Conservation (phyloP, 2,329 filamentous ascomycete species). For the Ascosphaera acerosa region DNA sequence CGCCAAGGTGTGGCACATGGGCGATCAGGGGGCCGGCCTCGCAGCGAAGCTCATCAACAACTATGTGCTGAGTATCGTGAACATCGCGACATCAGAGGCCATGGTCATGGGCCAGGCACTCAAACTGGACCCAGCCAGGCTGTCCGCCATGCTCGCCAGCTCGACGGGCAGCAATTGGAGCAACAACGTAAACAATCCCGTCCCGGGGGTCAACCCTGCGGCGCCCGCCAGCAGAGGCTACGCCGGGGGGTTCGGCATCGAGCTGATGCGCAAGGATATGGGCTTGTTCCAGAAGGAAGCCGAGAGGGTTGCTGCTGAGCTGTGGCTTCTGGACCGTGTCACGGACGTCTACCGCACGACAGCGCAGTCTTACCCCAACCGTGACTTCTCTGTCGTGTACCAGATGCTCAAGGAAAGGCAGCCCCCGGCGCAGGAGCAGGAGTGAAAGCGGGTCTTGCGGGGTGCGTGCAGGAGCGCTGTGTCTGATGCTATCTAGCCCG, state of each 20-base stretch:
- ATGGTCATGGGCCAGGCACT: conserved; percentile 40
- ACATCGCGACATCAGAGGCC: conserved; percentile 44
- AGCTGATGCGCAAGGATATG: conserved; percentile 60
- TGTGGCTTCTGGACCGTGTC: conserved; percentile 39
- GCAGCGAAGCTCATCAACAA: conserved; percentile 93
- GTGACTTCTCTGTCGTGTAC: conserved; percentile 66
- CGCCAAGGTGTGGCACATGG: conserved; percentile 61
- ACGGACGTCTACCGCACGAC: conserved; percentile 41
- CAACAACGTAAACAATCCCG: conserved; percentile 85
- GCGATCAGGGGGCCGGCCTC: conserved; percentile 58
- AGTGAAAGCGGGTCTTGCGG: neutral
- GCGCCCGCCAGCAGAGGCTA: conserved; percentile 58
- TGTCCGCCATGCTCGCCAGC: conserved; percentile 73
- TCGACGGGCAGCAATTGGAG: conserved; percentile 94
- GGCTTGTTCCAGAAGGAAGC: conserved; percentile 48
- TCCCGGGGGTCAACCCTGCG: conserved; percentile 53
- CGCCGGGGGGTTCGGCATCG: conserved; percentile 48
- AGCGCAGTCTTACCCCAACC: conserved; percentile 36
- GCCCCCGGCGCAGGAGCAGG: conserved; percentile 4
- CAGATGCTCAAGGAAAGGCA: conserved; percentile 31
- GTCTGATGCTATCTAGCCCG: no score
- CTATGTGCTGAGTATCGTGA: conserved; percentile 83
- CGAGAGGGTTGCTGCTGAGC: conserved; percentile 35
- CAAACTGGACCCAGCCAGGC: conserved; percentile 36
- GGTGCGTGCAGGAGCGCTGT: no score